Conservation (phyloP, 139 green algal genomes). For the Monoraphidium neglectum region DNA sequence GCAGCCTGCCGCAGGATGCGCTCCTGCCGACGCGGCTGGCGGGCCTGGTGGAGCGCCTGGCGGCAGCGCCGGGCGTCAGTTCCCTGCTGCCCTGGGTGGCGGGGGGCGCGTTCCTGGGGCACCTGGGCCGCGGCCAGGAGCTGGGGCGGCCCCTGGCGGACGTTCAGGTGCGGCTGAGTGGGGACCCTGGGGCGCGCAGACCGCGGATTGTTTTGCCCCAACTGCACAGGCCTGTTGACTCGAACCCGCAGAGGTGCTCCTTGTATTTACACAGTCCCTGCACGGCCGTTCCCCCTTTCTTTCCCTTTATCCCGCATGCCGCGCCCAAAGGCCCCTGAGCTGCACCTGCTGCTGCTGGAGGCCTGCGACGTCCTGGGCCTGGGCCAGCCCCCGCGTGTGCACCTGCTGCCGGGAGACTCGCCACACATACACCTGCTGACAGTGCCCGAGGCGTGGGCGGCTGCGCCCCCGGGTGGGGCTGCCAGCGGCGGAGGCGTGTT, state of each 20-base stretch:
- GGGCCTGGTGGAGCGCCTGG: not conserved
- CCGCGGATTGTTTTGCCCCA: too few relatives aligned
- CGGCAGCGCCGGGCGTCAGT: constrained; percentile 15
- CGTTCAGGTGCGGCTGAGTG: constrained; percentile 34
- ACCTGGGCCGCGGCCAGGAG: not conserved
- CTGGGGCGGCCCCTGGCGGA: constrained; percentile 15
- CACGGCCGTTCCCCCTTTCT: too few relatives aligned
- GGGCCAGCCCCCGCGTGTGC: not conserved
- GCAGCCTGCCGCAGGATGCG: not conserved
- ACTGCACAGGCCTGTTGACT: too few relatives aligned
- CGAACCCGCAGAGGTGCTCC: too few relatives aligned
- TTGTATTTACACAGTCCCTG: too few relatives aligned
- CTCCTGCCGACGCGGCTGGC: constrained; percentile 12
- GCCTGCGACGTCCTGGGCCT: constrained; percentile 23
- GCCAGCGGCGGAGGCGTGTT: not conserved
- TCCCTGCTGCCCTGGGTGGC: constrained; percentile 24
- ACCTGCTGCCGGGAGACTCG: not conserved
- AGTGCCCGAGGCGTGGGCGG: not conserved
- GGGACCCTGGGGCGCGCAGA: too few relatives aligned
- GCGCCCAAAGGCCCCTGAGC: constrained; percentile 16
- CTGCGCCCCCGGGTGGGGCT: not conserved
- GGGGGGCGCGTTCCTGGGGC: constrained; percentile 13
- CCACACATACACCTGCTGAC: constrained; percentile 12
- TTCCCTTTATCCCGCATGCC: too few relatives aligned
- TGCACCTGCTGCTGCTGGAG: constrained; percentile 31